Evolutionary conservation across 139 green algal genomes (phyloP).

Genomic region (Micromonas commoda): DNA sequence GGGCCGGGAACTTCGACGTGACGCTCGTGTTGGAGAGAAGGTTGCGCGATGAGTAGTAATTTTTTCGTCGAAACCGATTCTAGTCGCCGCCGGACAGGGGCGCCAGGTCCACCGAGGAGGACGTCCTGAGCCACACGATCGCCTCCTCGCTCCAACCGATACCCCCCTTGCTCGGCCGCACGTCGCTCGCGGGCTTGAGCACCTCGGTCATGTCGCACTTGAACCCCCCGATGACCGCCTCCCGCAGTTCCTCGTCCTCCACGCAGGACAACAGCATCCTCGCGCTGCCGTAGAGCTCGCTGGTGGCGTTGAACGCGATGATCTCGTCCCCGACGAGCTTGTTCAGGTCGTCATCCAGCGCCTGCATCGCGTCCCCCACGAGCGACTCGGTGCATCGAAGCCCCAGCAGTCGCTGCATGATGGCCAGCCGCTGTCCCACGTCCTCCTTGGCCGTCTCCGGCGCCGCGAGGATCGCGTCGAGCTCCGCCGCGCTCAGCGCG

Average conservation of each 20-base stretch:
- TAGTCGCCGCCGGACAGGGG: background rate
- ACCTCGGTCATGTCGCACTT: slow-evolving; percentile 11
- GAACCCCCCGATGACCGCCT: background rate
- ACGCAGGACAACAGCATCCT: slow-evolving; percentile 16
- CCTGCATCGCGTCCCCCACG: background rate
- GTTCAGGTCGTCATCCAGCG: background rate
- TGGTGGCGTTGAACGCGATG: background rate
- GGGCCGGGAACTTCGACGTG: slow-evolving; percentile 8
- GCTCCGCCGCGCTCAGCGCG: background rate
- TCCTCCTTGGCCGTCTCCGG: background rate
- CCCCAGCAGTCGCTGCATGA: slow-evolving; percentile 12
- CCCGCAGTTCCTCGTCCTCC: slow-evolving; percentile 1
- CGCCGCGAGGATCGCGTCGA: background rate
- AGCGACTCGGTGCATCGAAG: slow-evolving; percentile 1
- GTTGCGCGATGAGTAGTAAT: background rate
- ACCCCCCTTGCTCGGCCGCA: slow-evolving; percentile 6
- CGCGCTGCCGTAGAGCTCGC: background rate
- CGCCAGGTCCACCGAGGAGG: background rate
- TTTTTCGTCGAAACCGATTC: background rate
- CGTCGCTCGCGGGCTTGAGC: background rate
- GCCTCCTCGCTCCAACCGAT: slow-evolving; percentile 3
- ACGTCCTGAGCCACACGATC: background rate
- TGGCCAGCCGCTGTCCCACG: background rate
- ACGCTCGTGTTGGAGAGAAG: slow-evolving; percentile 11
- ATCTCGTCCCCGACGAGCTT: background rate